These are phyloP conservation scores for Penicillium expansum DNA, from an alignment of 2,329 filamentous ascomycete species.

Conservation along the genomic window DNA sequence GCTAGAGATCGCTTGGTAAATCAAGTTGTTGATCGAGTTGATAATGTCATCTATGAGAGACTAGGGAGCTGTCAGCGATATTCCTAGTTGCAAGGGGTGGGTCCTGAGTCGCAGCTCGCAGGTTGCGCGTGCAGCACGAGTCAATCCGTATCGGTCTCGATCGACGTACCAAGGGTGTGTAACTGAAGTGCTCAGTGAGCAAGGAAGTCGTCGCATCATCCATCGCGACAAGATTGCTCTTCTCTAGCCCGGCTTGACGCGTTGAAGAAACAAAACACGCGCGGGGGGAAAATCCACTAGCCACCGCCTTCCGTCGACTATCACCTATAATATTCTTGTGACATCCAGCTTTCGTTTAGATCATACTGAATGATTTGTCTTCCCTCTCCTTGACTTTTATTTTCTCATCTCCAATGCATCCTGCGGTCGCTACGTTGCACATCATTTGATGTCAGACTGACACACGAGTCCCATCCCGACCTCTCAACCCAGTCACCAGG, in stretches of 20 bases:
- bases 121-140: neutral
- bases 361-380: neutral
- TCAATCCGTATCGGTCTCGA: neutral
- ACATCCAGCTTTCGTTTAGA: neutral
- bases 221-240: conserved; percentile 32
- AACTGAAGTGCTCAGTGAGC: conserved; percentile 92
- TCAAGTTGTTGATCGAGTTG: conserved; percentile 90
- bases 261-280: conserved; percentile 20
- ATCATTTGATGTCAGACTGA: conserved; percentile 3
- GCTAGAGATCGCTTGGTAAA: conserved; percentile 83
- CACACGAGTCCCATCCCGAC: neutral
- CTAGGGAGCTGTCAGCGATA: conserved; percentile 47
- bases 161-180: conserved; percentile 76
- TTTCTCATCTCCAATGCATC: neutral
- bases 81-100: conserved; percentile 11
- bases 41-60: conserved; percentile 96
- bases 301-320: conserved; percentile 17
- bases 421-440: neutral
- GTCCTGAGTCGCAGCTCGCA: neutral
- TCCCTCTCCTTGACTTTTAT: neutral
- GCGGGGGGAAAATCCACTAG: conserved; percentile 11
- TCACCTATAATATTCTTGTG: conserved; percentile 10
- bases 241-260: conserved; percentile 10
- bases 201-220: conserved; percentile 55
- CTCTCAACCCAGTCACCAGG: conserved; percentile 3